A percentile compares a stretch with the other conserved stretches of the same genome.
phyloP scores from a whole-genome alignment of 805 yeast genomes.

The Candida michaelii region DNA sequence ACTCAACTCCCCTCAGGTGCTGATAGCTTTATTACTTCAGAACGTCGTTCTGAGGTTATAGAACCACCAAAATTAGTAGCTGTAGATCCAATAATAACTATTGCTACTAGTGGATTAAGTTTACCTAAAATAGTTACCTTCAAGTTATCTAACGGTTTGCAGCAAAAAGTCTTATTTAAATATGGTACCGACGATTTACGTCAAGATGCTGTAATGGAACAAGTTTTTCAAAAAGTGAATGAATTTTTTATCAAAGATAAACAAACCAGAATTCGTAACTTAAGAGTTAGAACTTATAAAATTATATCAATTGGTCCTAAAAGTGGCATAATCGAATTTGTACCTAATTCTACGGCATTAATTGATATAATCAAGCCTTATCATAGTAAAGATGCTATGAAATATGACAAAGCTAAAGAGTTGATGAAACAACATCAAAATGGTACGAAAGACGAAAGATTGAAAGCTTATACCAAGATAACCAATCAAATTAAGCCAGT shows the following conservation, averaged over 20 bases:
- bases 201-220: conserved; percentile 97
- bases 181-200: conserved; percentile 89
- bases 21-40: no score
- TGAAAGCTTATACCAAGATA: conserved; percentile 47
- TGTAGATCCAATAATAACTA: conserved; percentile 46
- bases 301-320: conserved; percentile 88
- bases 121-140: conserved; percentile 77
- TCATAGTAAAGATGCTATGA: conserved; percentile 51
- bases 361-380: conserved; percentile 64
- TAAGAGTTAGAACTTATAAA: conserved; percentile 77
- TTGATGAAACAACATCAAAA: conserved; percentile 64
- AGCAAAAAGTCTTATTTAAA: conserved; percentile 65
- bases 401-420: conserved; percentile 58
- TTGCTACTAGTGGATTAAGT: conserved; percentile 85
- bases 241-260: conserved; percentile 55
- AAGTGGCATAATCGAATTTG: conserved; percentile 90
- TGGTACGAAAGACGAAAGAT: conserved; percentile 42
- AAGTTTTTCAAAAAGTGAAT: conserved; percentile 88
- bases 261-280: conserved; percentile 53
- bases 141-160: conserved; percentile 54
- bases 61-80: conserved; percentile 44
- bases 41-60: no score
- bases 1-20: conserved; percentile 30
- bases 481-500: conserved; percentile 59
- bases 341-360: conserved; percentile 69